Evolutionary conservation across 345 rosid genomes (phyloP).

Genomic region (Diplotaxis tenuifolia): DNA sequence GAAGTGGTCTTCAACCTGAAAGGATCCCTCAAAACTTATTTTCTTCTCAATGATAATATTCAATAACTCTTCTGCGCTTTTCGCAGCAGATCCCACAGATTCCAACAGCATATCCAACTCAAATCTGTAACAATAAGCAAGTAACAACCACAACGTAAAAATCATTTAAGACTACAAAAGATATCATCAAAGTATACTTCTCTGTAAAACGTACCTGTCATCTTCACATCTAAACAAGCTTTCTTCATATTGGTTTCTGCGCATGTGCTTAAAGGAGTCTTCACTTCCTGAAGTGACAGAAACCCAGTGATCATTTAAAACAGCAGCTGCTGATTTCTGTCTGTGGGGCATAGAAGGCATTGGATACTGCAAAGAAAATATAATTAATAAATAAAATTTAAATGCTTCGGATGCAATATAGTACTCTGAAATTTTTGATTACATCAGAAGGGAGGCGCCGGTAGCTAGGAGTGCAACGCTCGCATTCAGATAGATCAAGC

Average conservation of each 20-base stretch:
- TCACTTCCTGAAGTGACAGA: constrained; percentile 98
- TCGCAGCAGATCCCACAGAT: constrained; percentile 78
- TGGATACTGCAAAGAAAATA: constrained; percentile 61
- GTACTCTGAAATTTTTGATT: constrained; percentile 24
- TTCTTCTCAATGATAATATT: constrained; percentile 65
- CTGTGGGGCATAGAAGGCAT: constrained; percentile 55
- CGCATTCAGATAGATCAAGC: constrained; percentile 90
- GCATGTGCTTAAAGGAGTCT: constrained; percentile 98
- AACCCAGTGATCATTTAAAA: constrained; percentile 94
- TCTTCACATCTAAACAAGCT: constrained; percentile 97
- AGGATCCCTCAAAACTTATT: constrained; percentile 42
- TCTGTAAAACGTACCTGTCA: constrained; percentile 57
- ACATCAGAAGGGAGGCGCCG: constrained; percentile 91
- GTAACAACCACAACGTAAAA: not conserved
- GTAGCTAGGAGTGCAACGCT: constrained; percentile 91
- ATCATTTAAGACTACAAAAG: not conserved
- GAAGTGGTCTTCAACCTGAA: constrained; percentile 69
- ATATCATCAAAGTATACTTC: not conserved
- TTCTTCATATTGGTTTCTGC: constrained; percentile 93
- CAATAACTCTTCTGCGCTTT: constrained; percentile 72
- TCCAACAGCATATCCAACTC: constrained; percentile 98
- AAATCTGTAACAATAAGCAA: constrained; percentile 50
- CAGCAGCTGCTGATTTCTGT: constrained; percentile 73
- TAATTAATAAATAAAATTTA: not conserved
- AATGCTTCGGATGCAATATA: not conserved